A percentile compares a stretch with the other conserved stretches of the same genome.
These are phyloP conservation scores for Thermomyces lanuginosus DNA, from an alignment of 2,329 filamentous ascomycete species.

Conservation along the genomic window DNA sequence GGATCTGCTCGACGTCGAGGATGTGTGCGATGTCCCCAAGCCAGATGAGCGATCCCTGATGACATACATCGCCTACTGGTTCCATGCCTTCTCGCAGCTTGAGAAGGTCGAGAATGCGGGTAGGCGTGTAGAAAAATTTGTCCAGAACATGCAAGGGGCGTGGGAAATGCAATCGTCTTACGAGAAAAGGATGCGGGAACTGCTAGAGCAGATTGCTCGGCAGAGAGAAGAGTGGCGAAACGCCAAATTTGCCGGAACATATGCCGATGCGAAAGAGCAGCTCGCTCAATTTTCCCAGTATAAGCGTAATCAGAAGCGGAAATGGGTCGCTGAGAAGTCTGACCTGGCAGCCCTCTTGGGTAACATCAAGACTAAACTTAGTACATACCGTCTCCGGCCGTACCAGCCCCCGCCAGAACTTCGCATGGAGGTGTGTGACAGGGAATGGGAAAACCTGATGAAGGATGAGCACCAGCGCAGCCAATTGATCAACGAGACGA, in stretches of 20 bases:
- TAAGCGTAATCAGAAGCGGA: constrained; percentile 77
- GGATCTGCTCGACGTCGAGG: constrained; percentile 86
- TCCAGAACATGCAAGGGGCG: constrained; percentile 95
- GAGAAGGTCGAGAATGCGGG: constrained; percentile 97
- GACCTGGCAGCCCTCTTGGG: constrained; percentile 83
- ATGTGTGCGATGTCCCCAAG: constrained; percentile 91
- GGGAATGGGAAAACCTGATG: constrained; percentile 64
- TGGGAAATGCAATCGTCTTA: constrained; percentile 99
- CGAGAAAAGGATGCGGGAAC: constrained; percentile 72
- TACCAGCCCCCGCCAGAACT: constrained; percentile 82
- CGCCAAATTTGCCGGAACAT: constrained; percentile 77
- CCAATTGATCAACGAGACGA: constrained; percentile 93
- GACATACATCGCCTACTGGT: constrained; percentile 99
- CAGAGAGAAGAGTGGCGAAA: constrained; percentile 64
- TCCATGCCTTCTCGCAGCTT: constrained; percentile 98
- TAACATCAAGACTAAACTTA: constrained; percentile 97
- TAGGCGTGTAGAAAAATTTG: constrained; percentile 90
- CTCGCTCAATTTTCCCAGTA: constrained; percentile 68
- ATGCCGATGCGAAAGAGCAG: constrained; percentile 80
- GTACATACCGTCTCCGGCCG: constrained; percentile 77
- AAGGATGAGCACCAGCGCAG: constrained; percentile 75
- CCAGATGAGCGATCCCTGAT: constrained; percentile 93
- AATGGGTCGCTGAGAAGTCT: constrained; percentile 96
- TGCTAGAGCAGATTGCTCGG: constrained; percentile 56
- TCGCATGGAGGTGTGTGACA: constrained; percentile 64